A percentile compares a stretch with the other conserved stretches of the same genome.
These are phyloP conservation scores for Plantago elongata DNA, from an alignment of 257 asterid species.

Conservation along the genomic window DNA sequence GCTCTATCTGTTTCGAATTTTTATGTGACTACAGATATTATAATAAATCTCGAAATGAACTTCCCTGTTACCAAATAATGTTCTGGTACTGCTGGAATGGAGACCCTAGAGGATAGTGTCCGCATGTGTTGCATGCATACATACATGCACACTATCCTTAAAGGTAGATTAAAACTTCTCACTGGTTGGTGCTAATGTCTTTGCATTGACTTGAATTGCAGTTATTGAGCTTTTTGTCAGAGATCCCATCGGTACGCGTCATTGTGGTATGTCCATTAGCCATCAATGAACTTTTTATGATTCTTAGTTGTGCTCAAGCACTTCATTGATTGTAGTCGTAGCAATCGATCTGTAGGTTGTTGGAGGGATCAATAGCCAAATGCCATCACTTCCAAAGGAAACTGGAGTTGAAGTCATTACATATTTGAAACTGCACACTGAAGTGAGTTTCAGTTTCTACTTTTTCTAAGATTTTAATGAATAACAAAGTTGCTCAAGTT, in stretches of 20 bases:
- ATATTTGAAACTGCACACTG: conserved; percentile 56
- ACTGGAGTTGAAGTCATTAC: conserved; percentile 71
- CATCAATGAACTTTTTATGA: too few species aligned
- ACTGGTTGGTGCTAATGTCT: conserved; percentile 21
- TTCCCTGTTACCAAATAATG: too few species aligned
- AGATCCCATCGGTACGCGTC: conserved; percentile 69
- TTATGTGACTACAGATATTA: too few species aligned
- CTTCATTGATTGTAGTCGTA: conserved; percentile 4
- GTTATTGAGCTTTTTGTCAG: conserved; percentile 81
- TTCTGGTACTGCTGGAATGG: too few species aligned
- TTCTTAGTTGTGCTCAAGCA: too few species aligned
- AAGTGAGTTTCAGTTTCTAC: conserved; percentile 40
- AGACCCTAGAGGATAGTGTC: too few species aligned
- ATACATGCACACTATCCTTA: too few species aligned
- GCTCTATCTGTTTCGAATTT: too few species aligned
- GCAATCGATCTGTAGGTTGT: conserved; percentile 51
- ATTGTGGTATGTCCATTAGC: conserved; percentile 68
- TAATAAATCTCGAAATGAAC: too few species aligned
- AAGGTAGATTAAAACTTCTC: neutral
- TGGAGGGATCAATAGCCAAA: conserved; percentile 84
- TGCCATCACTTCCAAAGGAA: conserved; percentile 81
- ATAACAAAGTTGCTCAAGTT: too few species aligned
- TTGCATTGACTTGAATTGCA: conserved; percentile 30
- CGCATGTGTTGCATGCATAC: too few species aligned
- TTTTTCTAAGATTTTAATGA: too few species aligned